Evolutionary conservation across 2,329 filamentous ascomycete genomes (phyloP), one percentile per base, ranked within the genome.

Genomic region (Aureobasidium namibiae): DNA sequence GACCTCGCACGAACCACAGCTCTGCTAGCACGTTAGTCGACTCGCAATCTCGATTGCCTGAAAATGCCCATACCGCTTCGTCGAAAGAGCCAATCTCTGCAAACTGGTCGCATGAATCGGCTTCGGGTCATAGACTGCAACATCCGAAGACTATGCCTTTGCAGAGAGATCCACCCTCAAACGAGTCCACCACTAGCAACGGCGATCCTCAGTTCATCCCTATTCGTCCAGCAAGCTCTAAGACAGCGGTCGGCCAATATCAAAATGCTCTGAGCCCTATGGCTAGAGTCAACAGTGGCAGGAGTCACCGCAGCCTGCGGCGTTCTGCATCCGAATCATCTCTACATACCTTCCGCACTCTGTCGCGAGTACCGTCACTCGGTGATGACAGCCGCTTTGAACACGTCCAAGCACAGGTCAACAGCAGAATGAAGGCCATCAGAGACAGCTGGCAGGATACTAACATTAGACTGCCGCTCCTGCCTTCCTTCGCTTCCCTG

Each of bases 371-470:
- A 0, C 94, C 91, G 0, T 95, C 90, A 0, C 79, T 95, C 0
- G 92, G 92, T 1, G 90, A 96, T 68, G 89, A 92, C 66, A 83
- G 84, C 39, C 82, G 86, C 45, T 97, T 94, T 71, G 83, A 88
- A 52, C 80, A 94, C 71, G 84, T 95, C 13, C 83, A 86, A 44
- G 88, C 90, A 62, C 89, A 94, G 76, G 87, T 92, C 64, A 97
- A 96, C 67, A 90, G 88, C 65, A 82, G 92, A 42, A 80, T 94
- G 68, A 95, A 95, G 74, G 92, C 92, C 4, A 89, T 97, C 70
- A 88, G 86, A 68, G 92, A 96, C 70, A 95, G 88, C 68, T 83
- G 89, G 62, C 86, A 90, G 68, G 91, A 96, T 66, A 89, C 91
- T 2, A 89, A 85, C 58, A 87, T 92, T 73, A 89, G 85, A 67